These are phyloP conservation scores for Trichoderma asperelloides DNA, from an alignment of 495 filamentous ascomycete genomes.

Conservation along the genomic window DNA sequence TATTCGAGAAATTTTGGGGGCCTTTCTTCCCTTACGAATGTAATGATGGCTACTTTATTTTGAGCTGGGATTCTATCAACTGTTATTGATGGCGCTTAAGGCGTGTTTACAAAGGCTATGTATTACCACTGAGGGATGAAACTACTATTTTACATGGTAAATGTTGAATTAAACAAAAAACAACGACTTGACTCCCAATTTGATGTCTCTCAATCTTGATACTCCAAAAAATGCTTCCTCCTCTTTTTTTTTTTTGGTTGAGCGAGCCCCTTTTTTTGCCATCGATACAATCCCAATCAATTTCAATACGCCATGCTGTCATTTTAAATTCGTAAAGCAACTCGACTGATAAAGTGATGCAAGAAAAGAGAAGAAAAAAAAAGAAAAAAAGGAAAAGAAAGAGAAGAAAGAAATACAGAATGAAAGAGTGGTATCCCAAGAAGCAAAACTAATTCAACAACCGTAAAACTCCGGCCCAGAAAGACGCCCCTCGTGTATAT, in stretches of 20 bases:
- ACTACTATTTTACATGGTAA: not conserved
- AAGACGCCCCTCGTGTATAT: not conserved
- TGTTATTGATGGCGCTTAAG: not conserved
- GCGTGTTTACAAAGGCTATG: not conserved
- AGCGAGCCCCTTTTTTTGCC: not conserved
- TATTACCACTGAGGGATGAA: not conserved
- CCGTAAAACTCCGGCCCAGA: conserved; percentile 13
- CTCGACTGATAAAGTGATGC: not conserved
- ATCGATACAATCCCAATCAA: not conserved
- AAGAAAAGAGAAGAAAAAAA: not conserved
- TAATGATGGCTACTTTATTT: not conserved
- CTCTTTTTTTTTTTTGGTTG: not conserved
- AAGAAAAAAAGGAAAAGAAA: not conserved
- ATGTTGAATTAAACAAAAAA: not conserved
- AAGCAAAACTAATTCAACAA: conserved; percentile 13
- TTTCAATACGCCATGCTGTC: not conserved
- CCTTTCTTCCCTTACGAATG: no score
- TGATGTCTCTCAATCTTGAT: not conserved
- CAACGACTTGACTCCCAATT: no score
- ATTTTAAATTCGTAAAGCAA: not conserved
- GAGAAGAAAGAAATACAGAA: not conserved
- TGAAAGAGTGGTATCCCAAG: not conserved
- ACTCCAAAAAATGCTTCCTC: not conserved
- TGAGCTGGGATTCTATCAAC: not conserved
- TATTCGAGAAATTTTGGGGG: not conserved